Conservation (phyloP, 2,329 filamentous ascomycete genomes). For the Cylindrodendrum hubeiense region DNA sequence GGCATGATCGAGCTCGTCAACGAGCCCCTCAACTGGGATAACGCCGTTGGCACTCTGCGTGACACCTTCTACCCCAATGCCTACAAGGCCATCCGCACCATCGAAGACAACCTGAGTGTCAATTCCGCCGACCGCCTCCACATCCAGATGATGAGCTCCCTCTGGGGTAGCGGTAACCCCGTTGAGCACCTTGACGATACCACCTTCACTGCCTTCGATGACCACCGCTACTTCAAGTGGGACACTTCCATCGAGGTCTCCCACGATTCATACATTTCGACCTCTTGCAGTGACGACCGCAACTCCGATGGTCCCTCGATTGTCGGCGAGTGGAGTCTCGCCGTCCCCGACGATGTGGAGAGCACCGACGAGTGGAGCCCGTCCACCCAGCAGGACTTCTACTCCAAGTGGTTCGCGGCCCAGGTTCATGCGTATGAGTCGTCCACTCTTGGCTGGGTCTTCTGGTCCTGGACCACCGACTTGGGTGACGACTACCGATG, state of each 20-base stretch:
- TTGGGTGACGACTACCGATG: constrained; percentile 43
- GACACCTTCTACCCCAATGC: constrained; percentile 38
- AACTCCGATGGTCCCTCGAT: constrained; percentile 57
- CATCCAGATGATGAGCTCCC: constrained; percentile 61
- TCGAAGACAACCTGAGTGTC: constrained; percentile 59
- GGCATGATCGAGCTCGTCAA: constrained; percentile 66
- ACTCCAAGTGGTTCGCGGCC: constrained; percentile 42
- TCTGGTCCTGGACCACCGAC: constrained; percentile 42
- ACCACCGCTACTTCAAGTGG: constrained; percentile 72
- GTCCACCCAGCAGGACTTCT: constrained; percentile 38
- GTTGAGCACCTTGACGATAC: constrained; percentile 56
- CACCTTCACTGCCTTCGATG: constrained; percentile 64
- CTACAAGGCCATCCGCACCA: constrained; percentile 57
- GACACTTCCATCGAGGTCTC: constrained; percentile 45
- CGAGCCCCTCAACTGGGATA: constrained; percentile 38
- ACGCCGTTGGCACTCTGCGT: constrained; percentile 34
- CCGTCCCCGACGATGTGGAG: constrained; percentile 62
- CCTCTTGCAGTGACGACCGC: constrained; percentile 63
- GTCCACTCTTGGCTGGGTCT: constrained; percentile 40
- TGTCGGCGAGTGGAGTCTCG: constrained; percentile 70
- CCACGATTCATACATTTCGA: constrained; percentile 58
- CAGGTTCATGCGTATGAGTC: constrained; percentile 41
- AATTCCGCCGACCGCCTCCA: constrained; percentile 60
- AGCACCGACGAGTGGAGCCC: constrained; percentile 49
- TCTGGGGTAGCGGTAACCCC: constrained; percentile 70